Evolutionary conservation across 495 filamentous ascomycete genomes (phyloP).

Genomic region (Penicillium psychrofluorescens): DNA sequence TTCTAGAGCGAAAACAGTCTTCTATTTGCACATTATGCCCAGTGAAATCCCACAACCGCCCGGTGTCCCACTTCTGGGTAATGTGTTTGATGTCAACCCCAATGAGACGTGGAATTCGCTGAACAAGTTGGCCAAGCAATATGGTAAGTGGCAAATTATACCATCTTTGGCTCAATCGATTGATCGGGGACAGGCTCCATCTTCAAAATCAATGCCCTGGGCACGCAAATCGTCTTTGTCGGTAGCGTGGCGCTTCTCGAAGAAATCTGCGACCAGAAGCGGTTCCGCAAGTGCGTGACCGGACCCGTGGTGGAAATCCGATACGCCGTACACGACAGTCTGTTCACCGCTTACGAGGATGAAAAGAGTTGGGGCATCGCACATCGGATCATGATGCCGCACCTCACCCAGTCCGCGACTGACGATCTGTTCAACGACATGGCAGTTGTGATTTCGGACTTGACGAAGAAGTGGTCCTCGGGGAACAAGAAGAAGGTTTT

Average conservation of each 20-base stretch:
- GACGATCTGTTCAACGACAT: conserved; percentile 17
- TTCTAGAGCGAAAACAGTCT: too few species aligned
- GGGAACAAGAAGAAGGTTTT: conserved; percentile 8
- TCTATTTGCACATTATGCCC: conserved; percentile 18
- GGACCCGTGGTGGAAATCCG: conserved; percentile 54
- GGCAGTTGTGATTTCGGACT: conserved; percentile 17
- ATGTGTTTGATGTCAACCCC: conserved; percentile 55
- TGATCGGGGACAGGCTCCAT: conserved; percentile 47
- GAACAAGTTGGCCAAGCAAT: conserved; percentile 55
- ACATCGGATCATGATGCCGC: conserved; percentile 19
- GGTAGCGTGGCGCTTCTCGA: conserved; percentile 51
- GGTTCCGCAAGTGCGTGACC: conserved; percentile 59
- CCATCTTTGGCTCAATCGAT: conserved; percentile 5
- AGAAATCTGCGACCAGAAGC: conserved; percentile 65
- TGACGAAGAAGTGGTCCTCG: conserved; percentile 19
- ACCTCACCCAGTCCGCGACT: conserved; percentile 10
- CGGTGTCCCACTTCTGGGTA: conserved; percentile 61
- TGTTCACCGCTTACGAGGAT: conserved; percentile 62
- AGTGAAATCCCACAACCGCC: conserved; percentile 55
- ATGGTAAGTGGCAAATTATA: conserved; percentile 35
- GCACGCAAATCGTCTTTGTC: conserved; percentile 46
- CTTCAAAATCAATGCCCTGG: conserved; percentile 57
- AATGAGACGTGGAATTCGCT: conserved; percentile 57
- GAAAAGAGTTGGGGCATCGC: conserved; percentile 64
- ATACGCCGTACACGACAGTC: conserved; percentile 56